Conservation (phyloP, 108 stramenopile species). For the Nitzschia sp. region DNA sequence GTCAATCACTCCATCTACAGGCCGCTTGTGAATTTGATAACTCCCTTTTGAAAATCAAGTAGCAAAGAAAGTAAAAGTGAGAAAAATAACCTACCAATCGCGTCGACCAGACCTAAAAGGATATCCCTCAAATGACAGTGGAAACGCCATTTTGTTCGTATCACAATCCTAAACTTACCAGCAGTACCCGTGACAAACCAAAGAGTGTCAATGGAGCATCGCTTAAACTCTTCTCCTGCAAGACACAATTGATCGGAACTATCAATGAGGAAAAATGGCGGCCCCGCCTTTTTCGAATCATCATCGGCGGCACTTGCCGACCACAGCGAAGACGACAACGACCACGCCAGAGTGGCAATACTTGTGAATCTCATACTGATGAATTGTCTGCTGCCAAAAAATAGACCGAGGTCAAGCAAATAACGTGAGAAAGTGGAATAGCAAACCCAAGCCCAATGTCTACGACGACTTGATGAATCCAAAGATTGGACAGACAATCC, state of each 20-base stretch:
- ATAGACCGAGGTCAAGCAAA: background rate
- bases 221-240: slow-evolving; percentile 88
- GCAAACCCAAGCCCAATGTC: too few relatives aligned
- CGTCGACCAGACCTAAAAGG: too few relatives aligned
- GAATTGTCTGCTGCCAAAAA: background rate
- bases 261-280: slow-evolving; percentile 96
- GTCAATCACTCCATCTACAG: slow-evolving; percentile 41
- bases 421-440: too few relatives aligned
- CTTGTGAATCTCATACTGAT: background rate
- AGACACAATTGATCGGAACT: slow-evolving; percentile 92
- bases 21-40: slow-evolving; percentile 87
- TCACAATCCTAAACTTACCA: slow-evolving; percentile 45
- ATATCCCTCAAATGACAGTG: too few relatives aligned
- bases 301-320: background rate
- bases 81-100: too few relatives aligned
- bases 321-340: background rate
- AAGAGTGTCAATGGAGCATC: slow-evolving; percentile 96
- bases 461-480: too few relatives aligned
- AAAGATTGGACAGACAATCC: too few relatives aligned
- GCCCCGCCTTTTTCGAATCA: slow-evolving; percentile 29
- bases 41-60: slow-evolving; percentile 49
- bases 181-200: slow-evolving; percentile 90
- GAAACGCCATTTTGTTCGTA: too few relatives aligned
- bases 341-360: too few relatives aligned
- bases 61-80: background rate